Conservation (phyloP, 2,329 filamentous ascomycete species). For the Neocatenulostroma microsporum region DNA sequence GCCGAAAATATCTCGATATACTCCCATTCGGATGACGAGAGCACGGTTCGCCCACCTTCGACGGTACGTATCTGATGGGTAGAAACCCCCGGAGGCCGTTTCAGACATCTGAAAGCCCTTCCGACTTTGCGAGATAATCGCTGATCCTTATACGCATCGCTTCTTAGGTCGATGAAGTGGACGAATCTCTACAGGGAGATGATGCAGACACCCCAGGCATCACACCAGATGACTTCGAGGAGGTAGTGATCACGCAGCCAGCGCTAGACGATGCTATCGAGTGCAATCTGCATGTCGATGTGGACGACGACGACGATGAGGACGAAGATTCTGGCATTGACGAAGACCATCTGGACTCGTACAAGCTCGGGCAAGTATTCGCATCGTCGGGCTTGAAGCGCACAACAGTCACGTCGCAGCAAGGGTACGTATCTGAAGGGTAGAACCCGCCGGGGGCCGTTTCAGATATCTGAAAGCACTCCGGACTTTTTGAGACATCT, state of each 20-base stretch:
- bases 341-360: slow-evolving; percentile 72
- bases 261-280: slow-evolving; percentile 65
- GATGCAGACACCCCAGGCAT: slow-evolving; percentile 69
- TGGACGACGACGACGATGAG: slow-evolving; percentile 72
- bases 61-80: too few species aligned
- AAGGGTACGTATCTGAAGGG: too few species aligned
- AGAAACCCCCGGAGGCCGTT: too few species aligned
- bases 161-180: slow-evolving; percentile 21
- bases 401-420: slow-evolving; percentile 17
- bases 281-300: slow-evolving; percentile 69
- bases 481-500: too few species aligned
- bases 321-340: slow-evolving; percentile 61
- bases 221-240: slow-evolving; percentile 64
- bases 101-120: too few species aligned
- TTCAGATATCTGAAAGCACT: too few species aligned
- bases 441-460: too few species aligned
- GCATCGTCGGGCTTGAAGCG: slow-evolving; percentile 85
- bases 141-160: too few species aligned
- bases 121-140: too few species aligned
- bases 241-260: slow-evolving; percentile 80
- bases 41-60: slow-evolving; percentile 26
- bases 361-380: slow-evolving; percentile 73
- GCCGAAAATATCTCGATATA: slow-evolving; percentile 49
- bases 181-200: slow-evolving; percentile 11
- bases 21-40: slow-evolving; percentile 50